Conservation (phyloP, 345 rosid species). For the Populus davidiana region DNA sequence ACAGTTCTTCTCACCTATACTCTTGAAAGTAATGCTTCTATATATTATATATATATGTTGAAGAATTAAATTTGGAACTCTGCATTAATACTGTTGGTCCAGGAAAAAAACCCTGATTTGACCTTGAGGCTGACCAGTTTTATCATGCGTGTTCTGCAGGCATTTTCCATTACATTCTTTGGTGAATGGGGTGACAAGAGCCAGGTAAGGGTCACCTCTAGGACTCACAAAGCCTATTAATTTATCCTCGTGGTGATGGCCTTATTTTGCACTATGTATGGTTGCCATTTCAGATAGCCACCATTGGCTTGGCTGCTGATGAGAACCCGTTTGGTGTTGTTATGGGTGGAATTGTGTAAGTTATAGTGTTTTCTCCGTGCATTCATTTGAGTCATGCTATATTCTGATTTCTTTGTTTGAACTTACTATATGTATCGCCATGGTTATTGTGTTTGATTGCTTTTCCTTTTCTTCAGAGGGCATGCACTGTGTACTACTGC, state of each 20-base stretch:
- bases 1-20: constrained; percentile 80
- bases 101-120: not conserved
- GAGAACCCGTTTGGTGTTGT: constrained; percentile 88
- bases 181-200: constrained; percentile 99
- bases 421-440: not conserved
- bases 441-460: constrained; percentile 7
- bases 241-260: not conserved
- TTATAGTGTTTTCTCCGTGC: constrained; percentile 1
- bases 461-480: constrained; percentile 46
- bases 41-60: not conserved
- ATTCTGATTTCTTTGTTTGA: not conserved
- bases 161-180: constrained; percentile 90
- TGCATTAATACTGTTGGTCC: not conserved
- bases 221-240: not conserved
- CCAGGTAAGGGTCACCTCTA: constrained; percentile 47
- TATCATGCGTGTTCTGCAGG: constrained; percentile 45
- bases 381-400: constrained; percentile 1
- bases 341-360: constrained; percentile 82
- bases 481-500: constrained; percentile 90
- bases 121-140: constrained; percentile 8
- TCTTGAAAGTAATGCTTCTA: constrained; percentile 61
- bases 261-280: constrained; percentile 7
- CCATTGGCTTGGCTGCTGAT: constrained; percentile 94
- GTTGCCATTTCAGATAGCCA: constrained; percentile 66
- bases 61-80: not conserved